phyloP scores from a whole-genome alignment of 2,329 filamentous ascomycete genomes.

The Epichloe amarillans region DNA sequence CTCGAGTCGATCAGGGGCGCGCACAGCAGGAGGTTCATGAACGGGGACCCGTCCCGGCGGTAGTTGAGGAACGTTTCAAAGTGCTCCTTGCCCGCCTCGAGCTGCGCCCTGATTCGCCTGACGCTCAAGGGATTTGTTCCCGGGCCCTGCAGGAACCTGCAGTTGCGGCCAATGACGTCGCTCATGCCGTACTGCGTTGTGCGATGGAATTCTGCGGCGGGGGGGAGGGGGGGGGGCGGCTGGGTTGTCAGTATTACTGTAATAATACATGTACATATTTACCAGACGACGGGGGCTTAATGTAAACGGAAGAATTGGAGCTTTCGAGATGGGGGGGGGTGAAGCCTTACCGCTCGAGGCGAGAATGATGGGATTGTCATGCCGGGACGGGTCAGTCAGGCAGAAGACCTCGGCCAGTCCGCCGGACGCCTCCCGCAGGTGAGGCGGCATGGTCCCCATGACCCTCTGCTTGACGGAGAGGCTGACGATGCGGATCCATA shows the following conservation, averaged over 20 bases:
- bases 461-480: conserved; percentile 54
- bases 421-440: conserved; percentile 56
- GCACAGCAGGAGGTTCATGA: conserved; percentile 65
- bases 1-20: conserved; percentile 56
- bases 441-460: conserved; percentile 49
- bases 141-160: conserved; percentile 64
- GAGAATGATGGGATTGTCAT: conserved; percentile 66
- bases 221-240: too few relatives aligned
- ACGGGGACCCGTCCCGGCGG: conserved; percentile 60
- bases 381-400: conserved; percentile 57
- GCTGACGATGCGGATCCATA: conserved; percentile 57
- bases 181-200: conserved; percentile 64
- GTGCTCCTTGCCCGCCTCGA: conserved; percentile 49
- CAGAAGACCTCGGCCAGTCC: conserved; percentile 67
- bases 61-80: conserved; percentile 67
- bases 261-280: too few relatives aligned
- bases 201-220: conserved; percentile 53
- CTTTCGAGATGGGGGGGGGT: too few relatives aligned
- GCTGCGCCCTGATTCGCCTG: conserved; percentile 45
- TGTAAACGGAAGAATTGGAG: too few relatives aligned
- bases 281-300: too few relatives aligned
- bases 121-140: conserved; percentile 52
- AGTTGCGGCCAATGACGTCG: conserved; percentile 63
- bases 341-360: conserved; percentile 50
- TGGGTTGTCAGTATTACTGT: not conserved